These are phyloP conservation scores for Fusarium burgessii DNA, from an alignment of 2,329 filamentous ascomycete genomes.

Conservation along the genomic window DNA sequence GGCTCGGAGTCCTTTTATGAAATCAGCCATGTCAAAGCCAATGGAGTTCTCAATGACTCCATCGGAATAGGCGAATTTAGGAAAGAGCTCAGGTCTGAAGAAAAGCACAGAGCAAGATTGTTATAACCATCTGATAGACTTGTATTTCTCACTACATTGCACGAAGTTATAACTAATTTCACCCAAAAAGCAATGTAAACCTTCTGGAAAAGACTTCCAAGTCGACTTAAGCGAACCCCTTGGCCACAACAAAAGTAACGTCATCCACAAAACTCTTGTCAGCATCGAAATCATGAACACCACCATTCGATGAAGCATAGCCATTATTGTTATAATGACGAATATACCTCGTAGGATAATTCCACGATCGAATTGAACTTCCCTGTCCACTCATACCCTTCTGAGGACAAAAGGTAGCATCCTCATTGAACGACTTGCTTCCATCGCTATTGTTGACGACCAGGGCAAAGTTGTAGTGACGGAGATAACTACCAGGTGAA, in stretches of 20 bases:
- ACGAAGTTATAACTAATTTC: background rate
- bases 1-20: conserved; percentile 31
- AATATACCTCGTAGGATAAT: conserved; percentile 24
- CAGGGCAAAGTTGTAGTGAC: conserved; percentile 7
- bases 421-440: conserved; percentile 19
- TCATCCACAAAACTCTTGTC: conserved; percentile 6
- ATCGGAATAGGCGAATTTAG: background rate
- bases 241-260: conserved; percentile 6
- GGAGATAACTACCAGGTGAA: conserved; percentile 18
- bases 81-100: background rate
- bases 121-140: background rate
- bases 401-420: conserved; percentile 28
- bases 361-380: conserved; percentile 22
- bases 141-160: background rate
- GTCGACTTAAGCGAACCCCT: background rate
- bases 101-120: background rate
- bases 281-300: conserved; percentile 23
- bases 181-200: background rate
- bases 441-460: background rate
- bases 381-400: conserved; percentile 12
- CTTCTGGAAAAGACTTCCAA: too few species aligned
- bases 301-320: conserved; percentile 8
- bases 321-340: conserved; percentile 16
- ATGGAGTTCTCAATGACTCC: conserved; percentile 10
- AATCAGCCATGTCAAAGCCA: conserved; percentile 17